Percentiles rank a stretch among this genome's conserved stretches.
Evolutionary conservation across 495 filamentous ascomycete species (phyloP).

Genomic region (Penicillium salamii): DNA sequence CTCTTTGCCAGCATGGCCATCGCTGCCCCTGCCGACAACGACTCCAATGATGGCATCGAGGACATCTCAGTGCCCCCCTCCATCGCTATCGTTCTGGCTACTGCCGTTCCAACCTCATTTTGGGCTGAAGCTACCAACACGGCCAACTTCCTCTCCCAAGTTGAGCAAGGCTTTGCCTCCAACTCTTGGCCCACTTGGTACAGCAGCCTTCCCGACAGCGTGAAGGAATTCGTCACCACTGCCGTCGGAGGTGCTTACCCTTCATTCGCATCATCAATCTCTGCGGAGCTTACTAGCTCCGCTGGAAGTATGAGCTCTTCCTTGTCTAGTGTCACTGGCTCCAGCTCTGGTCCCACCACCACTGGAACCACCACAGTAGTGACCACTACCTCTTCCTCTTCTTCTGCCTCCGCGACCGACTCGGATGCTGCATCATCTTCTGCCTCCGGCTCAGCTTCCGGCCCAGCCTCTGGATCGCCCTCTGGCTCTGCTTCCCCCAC

Average conservation of each 20-base stretch:
- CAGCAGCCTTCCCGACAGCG: conserved; percentile 19
- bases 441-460: conserved; percentile 12
- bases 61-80: conserved; percentile 9
- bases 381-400: conserved; percentile 5
- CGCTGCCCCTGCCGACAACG: conserved; percentile 15
- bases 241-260: conserved; percentile 14
- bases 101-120: conserved; percentile 15
- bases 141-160: conserved; percentile 3
- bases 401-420: neutral
- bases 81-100: conserved; percentile 12
- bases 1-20: conserved; percentile 18
- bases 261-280: conserved; percentile 1
- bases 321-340: neutral
- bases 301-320: neutral
- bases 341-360: neutral
- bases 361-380: neutral
- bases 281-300: neutral
- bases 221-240: conserved; percentile 15
- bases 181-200: conserved; percentile 20
- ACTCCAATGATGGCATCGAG: neutral
- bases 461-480: conserved; percentile 8
- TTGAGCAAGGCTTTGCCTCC: conserved; percentile 10
- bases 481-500: conserved; percentile 12
- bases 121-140: conserved; percentile 11
- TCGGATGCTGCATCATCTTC: conserved; percentile 10